phyloP scores from a whole-genome alignment of 2,329 filamentous ascomycete species.

The Penicillium brasilianum region DNA sequence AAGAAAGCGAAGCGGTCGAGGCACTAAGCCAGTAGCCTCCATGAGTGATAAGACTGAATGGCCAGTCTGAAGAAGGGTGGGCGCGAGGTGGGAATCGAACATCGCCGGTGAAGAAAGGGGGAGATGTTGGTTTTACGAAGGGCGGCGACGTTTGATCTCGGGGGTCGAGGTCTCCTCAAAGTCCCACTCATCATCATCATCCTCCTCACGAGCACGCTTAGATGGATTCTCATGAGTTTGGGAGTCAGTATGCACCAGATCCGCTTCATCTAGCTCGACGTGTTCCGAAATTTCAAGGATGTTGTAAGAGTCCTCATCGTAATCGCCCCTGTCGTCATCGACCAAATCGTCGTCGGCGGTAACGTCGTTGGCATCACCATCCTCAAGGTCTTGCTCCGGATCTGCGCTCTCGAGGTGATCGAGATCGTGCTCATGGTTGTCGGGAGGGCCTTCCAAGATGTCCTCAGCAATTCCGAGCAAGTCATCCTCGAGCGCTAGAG shows the following conservation, averaged over 20 bases:
- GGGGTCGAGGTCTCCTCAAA: conserved; percentile 30
- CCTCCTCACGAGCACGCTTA: conserved; percentile 44
- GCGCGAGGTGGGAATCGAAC: neutral
- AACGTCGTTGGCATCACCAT: conserved; percentile 22
- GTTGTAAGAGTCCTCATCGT: conserved; percentile 49
- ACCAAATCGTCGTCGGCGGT: conserved; percentile 33
- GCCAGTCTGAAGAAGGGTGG: neutral
- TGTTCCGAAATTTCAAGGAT: conserved; percentile 39
- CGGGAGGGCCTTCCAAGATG: conserved; percentile 35
- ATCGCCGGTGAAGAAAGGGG: conserved; percentile 5
- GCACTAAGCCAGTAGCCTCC: conserved; percentile 4
- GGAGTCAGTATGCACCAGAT: conserved; percentile 26
- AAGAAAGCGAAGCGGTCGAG: neutral
- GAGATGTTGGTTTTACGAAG: conserved; percentile 40
- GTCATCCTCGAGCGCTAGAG: conserved; percentile 34
- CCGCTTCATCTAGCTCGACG: conserved; percentile 26
- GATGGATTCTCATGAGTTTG: conserved; percentile 31
- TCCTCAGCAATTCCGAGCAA: conserved; percentile 42
- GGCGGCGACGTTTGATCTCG: conserved; percentile 61
- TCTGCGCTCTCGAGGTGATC: conserved; percentile 20
- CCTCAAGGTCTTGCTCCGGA: conserved; percentile 27
- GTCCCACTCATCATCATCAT: conserved; percentile 45
- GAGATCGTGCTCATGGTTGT: conserved; percentile 17
- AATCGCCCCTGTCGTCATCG: conserved; percentile 41
- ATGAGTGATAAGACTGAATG: neutral